A percentile compares a stretch with the other conserved stretches of the same genome.
Evolutionary conservation across 2,329 filamentous ascomycete genomes (phyloP).

Genomic region (Alternaria conjuncta): DNA sequence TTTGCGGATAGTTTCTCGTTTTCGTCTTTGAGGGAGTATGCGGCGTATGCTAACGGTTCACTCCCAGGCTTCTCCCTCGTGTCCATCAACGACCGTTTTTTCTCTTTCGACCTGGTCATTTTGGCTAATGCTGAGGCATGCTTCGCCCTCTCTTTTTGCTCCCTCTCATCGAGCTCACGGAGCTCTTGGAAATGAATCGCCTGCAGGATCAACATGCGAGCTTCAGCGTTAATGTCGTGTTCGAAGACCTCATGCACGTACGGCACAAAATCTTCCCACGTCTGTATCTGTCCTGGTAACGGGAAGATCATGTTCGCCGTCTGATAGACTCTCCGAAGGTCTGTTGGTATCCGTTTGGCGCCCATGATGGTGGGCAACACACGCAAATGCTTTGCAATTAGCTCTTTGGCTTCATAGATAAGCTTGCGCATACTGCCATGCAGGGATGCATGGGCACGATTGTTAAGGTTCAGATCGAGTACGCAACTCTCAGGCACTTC

Average conservation of each 20-base stretch:
- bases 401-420: slow-evolving; percentile 3
- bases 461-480: background rate
- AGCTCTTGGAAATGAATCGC: slow-evolving; percentile 13
- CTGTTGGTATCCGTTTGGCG: slow-evolving; percentile 4
- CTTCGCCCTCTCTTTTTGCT: background rate
- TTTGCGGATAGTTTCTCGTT: background rate
- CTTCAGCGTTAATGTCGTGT: background rate
- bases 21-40: background rate
- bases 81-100: no score
- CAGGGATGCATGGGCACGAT: background rate
- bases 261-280: background rate
- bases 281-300: background rate
- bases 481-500: background rate
- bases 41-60: background rate
- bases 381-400: background rate
- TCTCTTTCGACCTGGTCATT: background rate
- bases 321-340: background rate
- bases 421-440: background rate
- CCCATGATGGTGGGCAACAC: slow-evolving; percentile 6
- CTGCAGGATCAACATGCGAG: slow-evolving; percentile 9
- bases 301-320: background rate
- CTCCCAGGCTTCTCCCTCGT: background rate
- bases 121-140: background rate
- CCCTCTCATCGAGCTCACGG: background rate
- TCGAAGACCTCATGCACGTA: background rate